Evolutionary conservation across 768 basidiomycete species (phyloP).

Genomic region (Phlebiopsis flavidoalba): DNA sequence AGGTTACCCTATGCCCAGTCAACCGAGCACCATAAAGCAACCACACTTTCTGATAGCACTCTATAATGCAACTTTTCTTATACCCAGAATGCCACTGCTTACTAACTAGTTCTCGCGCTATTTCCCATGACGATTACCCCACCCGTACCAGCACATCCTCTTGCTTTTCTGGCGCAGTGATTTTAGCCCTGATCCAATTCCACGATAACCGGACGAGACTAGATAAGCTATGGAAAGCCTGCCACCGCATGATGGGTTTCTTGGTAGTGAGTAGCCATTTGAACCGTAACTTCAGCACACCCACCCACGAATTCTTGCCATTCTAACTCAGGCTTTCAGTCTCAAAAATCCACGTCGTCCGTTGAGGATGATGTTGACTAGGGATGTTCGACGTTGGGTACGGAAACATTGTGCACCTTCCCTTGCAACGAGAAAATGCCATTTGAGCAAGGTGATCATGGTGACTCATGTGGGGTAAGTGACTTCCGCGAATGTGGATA

Average conservation of each 20-base stretch:
- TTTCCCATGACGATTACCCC: constrained; percentile 52
- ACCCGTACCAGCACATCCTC: constrained; percentile 47
- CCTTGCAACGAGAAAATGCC: constrained; percentile 53
- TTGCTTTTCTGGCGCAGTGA: constrained; percentile 54
- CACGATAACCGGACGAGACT: constrained; percentile 40
- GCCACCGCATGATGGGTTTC: constrained; percentile 57
- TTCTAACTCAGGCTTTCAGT: constrained; percentile 22
- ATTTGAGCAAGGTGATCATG: constrained; percentile 50
- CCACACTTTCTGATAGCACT: background rate
- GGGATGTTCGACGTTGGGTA: constrained; percentile 54
- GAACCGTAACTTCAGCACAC: background rate
- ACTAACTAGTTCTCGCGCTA: constrained; percentile 29
- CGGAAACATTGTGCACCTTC: constrained; percentile 50
- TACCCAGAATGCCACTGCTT: constrained; percentile 26
- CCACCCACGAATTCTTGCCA: background rate
- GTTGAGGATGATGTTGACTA: constrained; percentile 39
- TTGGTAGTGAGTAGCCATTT: constrained; percentile 51
- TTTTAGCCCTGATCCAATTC: constrained; percentile 40
- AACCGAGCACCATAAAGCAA: background rate
- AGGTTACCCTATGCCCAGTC: background rate
- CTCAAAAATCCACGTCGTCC: constrained; percentile 56
- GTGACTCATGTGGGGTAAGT: constrained; percentile 35
- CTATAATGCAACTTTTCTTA: background rate
- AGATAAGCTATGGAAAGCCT: constrained; percentile 49
- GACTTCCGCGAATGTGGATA: background rate